Evolutionary conservation across 345 rosid species (phyloP).

Genomic region (Syzygium jambos): DNA sequence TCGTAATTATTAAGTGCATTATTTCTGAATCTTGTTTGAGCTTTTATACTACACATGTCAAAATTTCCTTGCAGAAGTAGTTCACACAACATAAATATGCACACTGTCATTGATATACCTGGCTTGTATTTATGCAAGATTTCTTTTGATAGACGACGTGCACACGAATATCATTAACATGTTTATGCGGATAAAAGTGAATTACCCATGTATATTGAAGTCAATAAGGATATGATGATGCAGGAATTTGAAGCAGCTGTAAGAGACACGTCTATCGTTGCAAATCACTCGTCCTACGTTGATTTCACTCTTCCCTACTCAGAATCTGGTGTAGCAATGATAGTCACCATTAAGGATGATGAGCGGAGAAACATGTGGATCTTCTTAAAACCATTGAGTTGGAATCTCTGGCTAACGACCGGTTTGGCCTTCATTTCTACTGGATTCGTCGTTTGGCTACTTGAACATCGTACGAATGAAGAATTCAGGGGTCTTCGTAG

Average conservation of each 20-base stretch:
- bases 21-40: no score
- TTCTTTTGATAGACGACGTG: no score
- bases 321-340: constrained; percentile 63
- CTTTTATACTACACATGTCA: no score
- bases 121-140: neutral
- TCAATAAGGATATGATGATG: neutral
- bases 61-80: no score
- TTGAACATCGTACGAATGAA: constrained; percentile 58
- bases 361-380: constrained; percentile 43
- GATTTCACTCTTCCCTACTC: constrained; percentile 70
- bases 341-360: constrained; percentile 37
- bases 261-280: constrained; percentile 51
- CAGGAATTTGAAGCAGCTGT: constrained; percentile 46
- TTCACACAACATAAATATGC: no score
- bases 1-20: no score
- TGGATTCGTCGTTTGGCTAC: constrained; percentile 59
- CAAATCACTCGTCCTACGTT: constrained; percentile 28
- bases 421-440: constrained; percentile 41
- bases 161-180: no score
- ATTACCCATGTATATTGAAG: neutral
- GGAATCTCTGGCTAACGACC: constrained; percentile 56
- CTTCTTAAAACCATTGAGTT: constrained; percentile 55
- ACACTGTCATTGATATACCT: no score
- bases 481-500: constrained; percentile 49
- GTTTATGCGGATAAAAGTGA: no score